Evolutionary conservation across 345 rosid genomes (phyloP), one percentile per base, ranked within the genome.

Genomic region (Geranium rotundifolium): DNA sequence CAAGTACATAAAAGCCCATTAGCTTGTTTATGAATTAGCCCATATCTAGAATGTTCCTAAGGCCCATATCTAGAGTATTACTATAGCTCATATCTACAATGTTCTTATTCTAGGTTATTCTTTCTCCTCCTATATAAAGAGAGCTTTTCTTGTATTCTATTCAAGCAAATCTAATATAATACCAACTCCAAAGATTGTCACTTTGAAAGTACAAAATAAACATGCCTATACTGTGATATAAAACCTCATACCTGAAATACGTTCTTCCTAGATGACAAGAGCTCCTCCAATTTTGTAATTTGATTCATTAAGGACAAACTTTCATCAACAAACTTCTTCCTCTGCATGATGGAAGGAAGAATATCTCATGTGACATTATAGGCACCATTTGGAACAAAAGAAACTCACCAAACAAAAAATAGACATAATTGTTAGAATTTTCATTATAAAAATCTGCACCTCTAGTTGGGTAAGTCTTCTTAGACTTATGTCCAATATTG

Each of bases 391-490:
- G 5, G 29, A 55, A 5, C 57, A 60, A 56, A 50, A 61, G 60
- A 69, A 64, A 31, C 19, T 16, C 50, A 37, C 19, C 4, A 57
- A 46, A 55, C n/a, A 74, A 71, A 34, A 74, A 71, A 34, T 17
- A 20, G 7, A 57, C 16, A 5, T 60, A 29, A 34, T 37, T 17
- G 39, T 9, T 5, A 19, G 57, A 49, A 60, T 34, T 18, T 29
- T 60, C 50, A 57, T 19, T 19, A 19, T 14, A 20, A 54, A 34
- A 39, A 54, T 50, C 63, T 59, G 62, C 63, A 89, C 97, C 98
- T 92, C 98, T 63, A 89, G 95, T 72, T 77, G 80, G 71, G 78
- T 83, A 61, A 92, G 82, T 64, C 97, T 75, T 80, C 95, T 72
- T 60, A 92, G 79, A 73, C 77, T 87, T 59, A 92, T 92, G 75